Evolutionary conservation across 2,329 filamentous ascomycete species (phyloP).

Genomic region (Diaporthe nobilis): DNA sequence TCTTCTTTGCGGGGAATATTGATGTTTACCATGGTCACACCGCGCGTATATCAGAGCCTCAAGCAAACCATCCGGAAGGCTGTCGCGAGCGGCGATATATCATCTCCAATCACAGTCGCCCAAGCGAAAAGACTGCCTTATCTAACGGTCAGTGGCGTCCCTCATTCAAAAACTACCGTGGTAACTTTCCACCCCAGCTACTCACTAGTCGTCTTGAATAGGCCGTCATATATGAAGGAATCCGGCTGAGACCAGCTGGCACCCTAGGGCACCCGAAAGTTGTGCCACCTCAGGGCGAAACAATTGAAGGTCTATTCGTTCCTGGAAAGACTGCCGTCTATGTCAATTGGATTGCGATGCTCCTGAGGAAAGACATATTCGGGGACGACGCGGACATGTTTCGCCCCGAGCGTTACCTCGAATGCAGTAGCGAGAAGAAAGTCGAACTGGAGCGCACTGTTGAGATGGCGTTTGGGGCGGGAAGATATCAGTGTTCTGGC

Average conservation of each 20-base stretch:
- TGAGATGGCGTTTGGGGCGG: slow-evolving; percentile 4
- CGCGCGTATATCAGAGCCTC: slow-evolving; percentile 10
- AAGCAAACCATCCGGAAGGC: not conserved
- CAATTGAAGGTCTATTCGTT: not conserved
- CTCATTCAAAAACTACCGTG: too few species aligned
- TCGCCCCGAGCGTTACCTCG: not conserved
- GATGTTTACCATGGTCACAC: slow-evolving; percentile 2
- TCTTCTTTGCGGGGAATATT: not conserved
- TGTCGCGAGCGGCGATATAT: not conserved
- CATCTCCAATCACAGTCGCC: not conserved
- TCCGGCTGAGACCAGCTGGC: not conserved
- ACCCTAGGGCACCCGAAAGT: not conserved
- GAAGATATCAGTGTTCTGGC: not conserved
- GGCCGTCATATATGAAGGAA: slow-evolving; percentile 1
- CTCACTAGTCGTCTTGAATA: not conserved
- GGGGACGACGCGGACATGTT: not conserved
- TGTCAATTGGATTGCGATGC: not conserved
- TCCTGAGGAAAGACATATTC: not conserved
- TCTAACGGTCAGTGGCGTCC: not conserved
- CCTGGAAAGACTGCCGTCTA: not conserved
- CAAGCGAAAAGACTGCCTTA: not conserved
- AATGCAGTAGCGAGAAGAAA: not conserved
- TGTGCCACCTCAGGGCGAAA: not conserved
- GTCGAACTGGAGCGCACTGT: not conserved
- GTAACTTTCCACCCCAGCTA: not conserved